Evolutionary conservation across 2,329 filamentous ascomycete genomes (phyloP).

Genomic region (Cladophialophora exuberans): DNA sequence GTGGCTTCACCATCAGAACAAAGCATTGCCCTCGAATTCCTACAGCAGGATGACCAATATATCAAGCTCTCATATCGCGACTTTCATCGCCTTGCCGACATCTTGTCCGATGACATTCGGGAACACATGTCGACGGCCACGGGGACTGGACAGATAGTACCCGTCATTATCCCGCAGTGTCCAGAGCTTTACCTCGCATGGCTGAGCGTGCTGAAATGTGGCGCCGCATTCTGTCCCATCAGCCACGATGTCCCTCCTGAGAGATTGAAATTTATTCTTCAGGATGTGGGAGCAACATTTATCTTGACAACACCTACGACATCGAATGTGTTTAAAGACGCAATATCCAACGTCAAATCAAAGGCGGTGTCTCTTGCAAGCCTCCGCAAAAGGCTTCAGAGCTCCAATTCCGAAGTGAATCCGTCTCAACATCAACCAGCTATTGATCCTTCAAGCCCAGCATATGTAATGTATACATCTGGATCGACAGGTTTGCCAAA

Average conservation of each 20-base stretch:
- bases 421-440: slow-evolving; percentile 27
- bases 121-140: slow-evolving; percentile 28
- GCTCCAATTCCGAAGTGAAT: background rate
- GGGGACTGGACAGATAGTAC: slow-evolving; percentile 57
- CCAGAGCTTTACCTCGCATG: slow-evolving; percentile 76
- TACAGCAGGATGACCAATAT: slow-evolving; percentile 51
- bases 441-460: slow-evolving; percentile 49
- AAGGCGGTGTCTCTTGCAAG: slow-evolving; percentile 41
- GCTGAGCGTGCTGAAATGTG: slow-evolving; percentile 77
- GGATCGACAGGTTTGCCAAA: slow-evolving; percentile 89
- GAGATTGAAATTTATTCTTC: slow-evolving; percentile 75
- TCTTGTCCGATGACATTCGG: slow-evolving; percentile 25
- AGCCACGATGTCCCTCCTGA: slow-evolving; percentile 77
- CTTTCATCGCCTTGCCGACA: slow-evolving; percentile 47
- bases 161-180: slow-evolving; percentile 76
- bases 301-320: slow-evolving; percentile 63
- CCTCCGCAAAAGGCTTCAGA: background rate
- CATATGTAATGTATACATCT: slow-evolving; percentile 93
- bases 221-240: slow-evolving; percentile 83
- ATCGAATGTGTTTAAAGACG: slow-evolving; percentile 30
- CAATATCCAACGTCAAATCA: slow-evolving; percentile 38
- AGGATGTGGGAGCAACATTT: slow-evolving; percentile 72
- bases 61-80: slow-evolving; percentile 62
- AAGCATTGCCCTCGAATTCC: slow-evolving; percentile 66
- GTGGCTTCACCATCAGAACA: slow-evolving; percentile 51